phyloP scores from a whole-genome alignment of 208 protist species.

The Trypanosoma cruzi region DNA sequence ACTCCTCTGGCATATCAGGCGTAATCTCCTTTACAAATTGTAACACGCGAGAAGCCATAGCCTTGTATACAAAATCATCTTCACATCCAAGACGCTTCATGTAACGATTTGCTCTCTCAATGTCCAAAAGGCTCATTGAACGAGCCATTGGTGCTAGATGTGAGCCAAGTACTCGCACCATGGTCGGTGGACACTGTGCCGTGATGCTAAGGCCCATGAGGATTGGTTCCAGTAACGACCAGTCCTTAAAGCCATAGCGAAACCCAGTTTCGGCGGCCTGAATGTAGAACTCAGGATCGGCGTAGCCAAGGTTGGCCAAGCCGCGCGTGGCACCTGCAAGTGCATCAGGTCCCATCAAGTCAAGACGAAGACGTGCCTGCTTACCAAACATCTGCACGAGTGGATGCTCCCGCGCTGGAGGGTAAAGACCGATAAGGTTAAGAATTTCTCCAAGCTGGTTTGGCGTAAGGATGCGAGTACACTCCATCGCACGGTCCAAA shows the following conservation, averaged over 20 bases:
- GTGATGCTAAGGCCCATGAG: slow-evolving; percentile 70
- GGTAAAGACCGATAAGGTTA: slow-evolving; percentile 70
- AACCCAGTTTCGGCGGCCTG: slow-evolving; percentile 67
- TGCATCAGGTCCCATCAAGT: slow-evolving; percentile 63
- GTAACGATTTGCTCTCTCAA: slow-evolving; percentile 88
- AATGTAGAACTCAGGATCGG: slow-evolving; percentile 69
- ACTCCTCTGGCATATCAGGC: slow-evolving; percentile 83
- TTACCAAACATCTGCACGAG: slow-evolving; percentile 69
- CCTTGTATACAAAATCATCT: slow-evolving; percentile 84
- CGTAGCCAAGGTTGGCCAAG: slow-evolving; percentile 77
- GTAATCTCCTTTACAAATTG: slow-evolving; percentile 93
- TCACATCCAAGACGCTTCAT: slow-evolving; percentile 70
- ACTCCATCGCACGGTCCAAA: slow-evolving; percentile 69
- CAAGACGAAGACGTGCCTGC: slow-evolving; percentile 70
- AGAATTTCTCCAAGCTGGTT: slow-evolving; percentile 70
- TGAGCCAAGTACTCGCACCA: slow-evolving; percentile 63
- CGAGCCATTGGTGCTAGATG: slow-evolving; percentile 68
- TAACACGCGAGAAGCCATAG: slow-evolving; percentile 66
- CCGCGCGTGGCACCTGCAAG: slow-evolving; percentile 57
- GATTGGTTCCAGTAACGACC: slow-evolving; percentile 69
- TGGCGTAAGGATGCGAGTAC: slow-evolving; percentile 56
- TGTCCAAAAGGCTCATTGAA: slow-evolving; percentile 73
- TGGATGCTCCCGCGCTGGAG: slow-evolving; percentile 62
- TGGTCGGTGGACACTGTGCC: slow-evolving; percentile 37
- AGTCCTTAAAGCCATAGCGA: slow-evolving; percentile 82